Evolutionary conservation across 2,329 filamentous ascomycete genomes (phyloP), one percentile per base, ranked within the genome.

Genomic region (Epichloe baconii): DNA sequence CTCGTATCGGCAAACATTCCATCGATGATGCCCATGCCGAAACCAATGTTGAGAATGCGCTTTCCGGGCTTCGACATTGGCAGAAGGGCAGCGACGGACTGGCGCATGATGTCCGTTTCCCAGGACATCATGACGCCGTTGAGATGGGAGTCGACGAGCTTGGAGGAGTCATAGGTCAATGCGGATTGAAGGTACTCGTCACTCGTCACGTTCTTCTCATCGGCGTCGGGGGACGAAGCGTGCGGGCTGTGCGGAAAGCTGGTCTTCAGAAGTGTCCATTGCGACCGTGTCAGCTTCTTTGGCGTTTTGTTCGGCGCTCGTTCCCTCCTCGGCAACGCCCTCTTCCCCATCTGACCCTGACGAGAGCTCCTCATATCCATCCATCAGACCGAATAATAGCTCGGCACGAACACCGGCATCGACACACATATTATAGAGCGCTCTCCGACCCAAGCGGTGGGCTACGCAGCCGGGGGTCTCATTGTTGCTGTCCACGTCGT

Each of bases 41-140:
- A 90, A 5, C 89, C 89, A 52, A 95, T 82, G 63, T 95, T 95
- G 54, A 95, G 78, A 38, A 93, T 79, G 44, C 82, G 78, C 56
- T 85, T 78, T 2, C 83, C 85, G 0, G 61, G 56, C 35, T 55
- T 52, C 4, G 15, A 11, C n/a, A 43, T 69, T 0, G 72, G 71
- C 5, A 83, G 72, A 1, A 94, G 72, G 14, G 79, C 76, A 55
- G 83, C 76, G 44, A 88, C 87, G 50, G 85, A 88, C 48, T 79
- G 77, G 53, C 78, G 78, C 88, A 95, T 95, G 59, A 95, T 93
- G 56, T 83, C 80, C 2, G 83, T 85, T 67, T 95, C 88, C 88
- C 88, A 95, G 40, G 83, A 78, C 88, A 95, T 95, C 88, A 95
- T 95, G 44, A 95, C 86, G 49, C 86, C 88, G 64, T 95, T 95